Percentiles rank a stretch among this genome's conserved stretches.
Conservation (phyloP, 257 asterid genomes). For the Cruciata laevipes region DNA sequence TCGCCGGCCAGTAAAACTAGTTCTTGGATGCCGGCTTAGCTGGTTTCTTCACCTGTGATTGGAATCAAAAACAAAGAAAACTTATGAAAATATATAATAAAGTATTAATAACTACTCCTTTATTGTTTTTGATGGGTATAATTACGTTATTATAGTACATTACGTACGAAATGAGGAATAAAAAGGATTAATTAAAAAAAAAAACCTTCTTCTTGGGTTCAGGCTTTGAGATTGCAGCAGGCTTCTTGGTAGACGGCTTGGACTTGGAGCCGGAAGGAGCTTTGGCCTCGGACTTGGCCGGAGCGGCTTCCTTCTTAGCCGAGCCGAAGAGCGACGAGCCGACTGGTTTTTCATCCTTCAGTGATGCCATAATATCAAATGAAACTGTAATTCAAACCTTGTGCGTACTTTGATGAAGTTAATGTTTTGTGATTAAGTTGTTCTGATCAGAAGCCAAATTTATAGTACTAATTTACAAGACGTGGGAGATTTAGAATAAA, state of each 20-base stretch:
- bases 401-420: background rate
- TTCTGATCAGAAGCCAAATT: background rate
- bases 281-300: constrained; percentile 10
- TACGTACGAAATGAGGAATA: no score
- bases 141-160: no score
- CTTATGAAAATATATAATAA: no score
- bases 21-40: background rate
- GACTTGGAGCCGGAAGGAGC: constrained; percentile 5
- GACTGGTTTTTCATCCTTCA: constrained; percentile 14
- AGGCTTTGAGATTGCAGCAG: constrained; percentile 7
- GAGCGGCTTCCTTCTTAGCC: constrained; percentile 9
- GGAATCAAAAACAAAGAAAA: no score
- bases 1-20: background rate
- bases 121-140: no score
- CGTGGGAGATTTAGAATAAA: constrained; percentile 9
- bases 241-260: constrained; percentile 8
- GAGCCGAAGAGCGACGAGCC: constrained; percentile 10
- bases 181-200: no score
- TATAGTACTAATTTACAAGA: background rate
- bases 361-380: background rate
- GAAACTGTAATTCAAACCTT: background rate
- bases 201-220: constrained; percentile 16
- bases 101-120: no score
- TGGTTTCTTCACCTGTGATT: background rate
- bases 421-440: background rate